Percentiles rank a stretch among this genome's conserved stretches.
These are phyloP conservation scores for Phytophthora citrophthora DNA, from an alignment of 352 stramenopile species.

Conservation along the genomic window DNA sequence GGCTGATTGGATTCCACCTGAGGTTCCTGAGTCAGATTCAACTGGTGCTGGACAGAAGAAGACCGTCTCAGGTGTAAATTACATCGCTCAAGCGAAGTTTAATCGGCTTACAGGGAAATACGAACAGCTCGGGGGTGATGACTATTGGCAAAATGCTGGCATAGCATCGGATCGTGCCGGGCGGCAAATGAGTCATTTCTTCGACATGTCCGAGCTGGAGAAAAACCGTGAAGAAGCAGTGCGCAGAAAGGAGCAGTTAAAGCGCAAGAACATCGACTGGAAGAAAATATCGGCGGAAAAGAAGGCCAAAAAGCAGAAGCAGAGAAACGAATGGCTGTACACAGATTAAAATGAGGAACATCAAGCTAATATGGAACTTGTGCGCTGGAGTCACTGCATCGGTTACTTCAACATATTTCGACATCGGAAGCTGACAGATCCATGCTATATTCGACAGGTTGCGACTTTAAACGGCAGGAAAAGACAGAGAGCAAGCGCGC, in stretches of 20 bases:
- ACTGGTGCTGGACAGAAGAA: slow-evolving; percentile 27
- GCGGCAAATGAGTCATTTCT: slow-evolving; percentile 89
- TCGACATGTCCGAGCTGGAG: slow-evolving; percentile 79
- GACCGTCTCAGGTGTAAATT: slow-evolving; percentile 70
- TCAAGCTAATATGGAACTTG: neutral
- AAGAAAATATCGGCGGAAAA: slow-evolving; percentile 87
- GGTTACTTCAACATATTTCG: too few species aligned
- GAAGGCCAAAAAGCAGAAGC: slow-evolving; percentile 87
- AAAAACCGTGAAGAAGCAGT: slow-evolving; percentile 84
- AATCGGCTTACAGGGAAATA: slow-evolving; percentile 81
- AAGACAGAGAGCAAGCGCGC: too few species aligned
- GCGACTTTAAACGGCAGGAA: too few species aligned
- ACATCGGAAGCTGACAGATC: too few species aligned
- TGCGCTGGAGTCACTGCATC: neutral
- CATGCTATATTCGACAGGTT: too few species aligned
- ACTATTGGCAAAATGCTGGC: slow-evolving; percentile 69
- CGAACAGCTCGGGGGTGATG: slow-evolving; percentile 66
- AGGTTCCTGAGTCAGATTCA: slow-evolving; percentile 36
- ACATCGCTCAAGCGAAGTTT: slow-evolving; percentile 76
- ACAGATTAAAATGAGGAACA: slow-evolving; percentile 51
- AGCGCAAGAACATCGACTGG: slow-evolving; percentile 89
- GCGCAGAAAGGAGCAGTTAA: slow-evolving; percentile 79
- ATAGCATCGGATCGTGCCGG: slow-evolving; percentile 73
- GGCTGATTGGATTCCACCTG: slow-evolving; percentile 79
- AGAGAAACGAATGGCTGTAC: slow-evolving; percentile 88